These are phyloP conservation scores for Magnusiomyces tetraspermus DNA, from an alignment of 1,139 yeast species.

Conservation along the genomic window DNA sequence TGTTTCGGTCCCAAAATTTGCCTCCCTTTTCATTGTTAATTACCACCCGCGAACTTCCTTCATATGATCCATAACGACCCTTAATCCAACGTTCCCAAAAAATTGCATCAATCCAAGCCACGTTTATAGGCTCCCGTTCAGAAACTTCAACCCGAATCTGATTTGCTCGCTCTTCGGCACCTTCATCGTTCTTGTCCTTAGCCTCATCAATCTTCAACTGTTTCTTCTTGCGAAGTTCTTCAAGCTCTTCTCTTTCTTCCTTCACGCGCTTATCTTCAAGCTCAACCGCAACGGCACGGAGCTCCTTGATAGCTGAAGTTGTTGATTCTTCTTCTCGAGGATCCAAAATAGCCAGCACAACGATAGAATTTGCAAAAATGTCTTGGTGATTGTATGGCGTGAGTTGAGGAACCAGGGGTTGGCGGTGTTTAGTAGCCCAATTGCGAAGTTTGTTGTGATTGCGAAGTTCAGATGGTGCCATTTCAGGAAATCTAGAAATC, in stretches of 20 bases:
- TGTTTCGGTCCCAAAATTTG: conserved; percentile 28
- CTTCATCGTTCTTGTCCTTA: conserved; percentile 27
- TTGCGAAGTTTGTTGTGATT: conserved; percentile 25
- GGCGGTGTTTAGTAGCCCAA: conserved; percentile 32
- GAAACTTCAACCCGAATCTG: conserved; percentile 24
- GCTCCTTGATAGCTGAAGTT: conserved; percentile 24
- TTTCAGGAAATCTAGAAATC: conserved; percentile 25
- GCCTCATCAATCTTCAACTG: conserved; percentile 32
- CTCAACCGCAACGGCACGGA: conserved; percentile 28
- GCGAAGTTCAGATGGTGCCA: conserved; percentile 30
- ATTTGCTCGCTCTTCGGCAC: conserved; percentile 28
- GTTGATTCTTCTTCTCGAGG: conserved; percentile 25
- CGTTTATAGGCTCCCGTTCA: conserved; percentile 27
- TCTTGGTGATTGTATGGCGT: conserved; percentile 31
- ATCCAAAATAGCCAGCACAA: conserved; percentile 31
- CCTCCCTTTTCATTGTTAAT: conserved; percentile 27
- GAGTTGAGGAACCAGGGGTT: conserved; percentile 32
- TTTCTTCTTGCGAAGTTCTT: conserved; percentile 28
- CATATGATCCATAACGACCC: conserved; percentile 25
- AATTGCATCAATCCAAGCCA: conserved; percentile 34
- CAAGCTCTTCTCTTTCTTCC: conserved; percentile 24
- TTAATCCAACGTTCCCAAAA: conserved; percentile 33
- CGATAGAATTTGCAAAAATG: conserved; percentile 25
- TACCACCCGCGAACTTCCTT: conserved; percentile 23
- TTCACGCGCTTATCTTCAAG: conserved; percentile 22